Evolutionary conservation across 2,329 filamentous ascomycete genomes (phyloP), one percentile per base, ranked within the genome.

Genomic region (Fusarium sp.): DNA sequence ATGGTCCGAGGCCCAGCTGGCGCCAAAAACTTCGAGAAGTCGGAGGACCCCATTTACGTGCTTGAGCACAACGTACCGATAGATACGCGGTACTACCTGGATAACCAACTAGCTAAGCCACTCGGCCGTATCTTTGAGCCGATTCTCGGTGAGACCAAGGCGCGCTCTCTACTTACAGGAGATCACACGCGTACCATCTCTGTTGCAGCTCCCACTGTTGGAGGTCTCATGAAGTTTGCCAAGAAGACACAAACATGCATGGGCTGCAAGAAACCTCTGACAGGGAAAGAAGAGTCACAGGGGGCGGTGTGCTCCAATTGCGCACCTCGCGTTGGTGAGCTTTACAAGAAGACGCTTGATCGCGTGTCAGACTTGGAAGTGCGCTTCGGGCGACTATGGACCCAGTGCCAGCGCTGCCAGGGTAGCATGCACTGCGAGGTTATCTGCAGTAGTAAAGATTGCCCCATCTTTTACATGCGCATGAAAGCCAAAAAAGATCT

Each of bases 401-500:
- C 96, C 53, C 96, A 99, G 82, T 99, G 96, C 81, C 96, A 99
- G 84, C 88, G 96, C 45, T 99, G 96, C 81, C 96, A 99, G 84
- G 96, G 95, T 60, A 98, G 94, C 84, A 93, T 99, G 88, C 96
- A 99, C 84, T 96, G 94, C 81, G 96, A 99, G 82, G 97, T 99
- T 60, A 98, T 99, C 76, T 99, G 96, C 85, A 95, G 92, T 71
- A 95, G 92, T 80, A 93, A 94, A 81, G 96, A 99, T 85, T 99
- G 96, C 80, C 96, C 96, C 2, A 99, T 99, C 78, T 99, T 99
- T 83, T 99, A 99, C 82, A 99, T 99, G 96, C 91, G 96, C 8
- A 99, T 99, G 96, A 99, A 99, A 87, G 95, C 95, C 36, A 97
- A 98, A 88, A 99, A 99, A 86, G 96, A 99, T 81, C 91, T 98